phyloP scores from a whole-genome alignment of 2,329 filamentous ascomycete genomes.

The Botryosphaeria agaves region DNA sequence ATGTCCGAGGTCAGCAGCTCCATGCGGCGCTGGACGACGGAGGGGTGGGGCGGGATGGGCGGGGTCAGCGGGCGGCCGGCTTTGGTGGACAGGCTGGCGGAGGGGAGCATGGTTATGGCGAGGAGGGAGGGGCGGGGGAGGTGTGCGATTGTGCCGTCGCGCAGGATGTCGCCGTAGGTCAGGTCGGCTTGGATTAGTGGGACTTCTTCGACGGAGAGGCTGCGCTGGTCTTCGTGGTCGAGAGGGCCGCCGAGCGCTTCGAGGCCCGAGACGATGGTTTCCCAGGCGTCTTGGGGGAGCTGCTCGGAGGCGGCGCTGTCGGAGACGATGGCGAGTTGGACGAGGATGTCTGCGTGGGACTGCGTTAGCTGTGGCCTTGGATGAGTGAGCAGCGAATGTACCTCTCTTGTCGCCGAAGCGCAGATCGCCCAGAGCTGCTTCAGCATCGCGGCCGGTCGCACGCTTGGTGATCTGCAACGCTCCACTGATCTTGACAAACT shows the following conservation, averaged over 20 bases:
- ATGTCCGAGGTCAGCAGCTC: constrained; percentile 95
- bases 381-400: constrained; percentile 10
- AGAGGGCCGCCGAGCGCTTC: constrained; percentile 80
- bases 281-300: constrained; percentile 87
- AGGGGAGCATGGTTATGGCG: constrained; percentile 87
- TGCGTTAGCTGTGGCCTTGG: constrained; percentile 4
- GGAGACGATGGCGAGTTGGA: constrained; percentile 82
- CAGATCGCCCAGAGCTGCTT: constrained; percentile 79
- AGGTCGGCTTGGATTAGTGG: constrained; percentile 91
- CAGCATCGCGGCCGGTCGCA: constrained; percentile 83
- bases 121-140: constrained; percentile 78
- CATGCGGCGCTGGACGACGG: constrained; percentile 92
- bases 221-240: constrained; percentile 71
- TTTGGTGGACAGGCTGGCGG: constrained; percentile 42
- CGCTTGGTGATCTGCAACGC: constrained; percentile 93
- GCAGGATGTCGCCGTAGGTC: constrained; percentile 80
- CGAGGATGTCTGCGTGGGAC: constrained; percentile 59
- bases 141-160: constrained; percentile 72
- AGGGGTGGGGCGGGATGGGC: constrained; percentile 86
- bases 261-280: constrained; percentile 86
- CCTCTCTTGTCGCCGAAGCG: constrained; percentile 82
- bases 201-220: constrained; percentile 79
- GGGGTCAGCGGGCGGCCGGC: constrained; percentile 38
- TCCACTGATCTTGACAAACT: constrained; percentile 97
- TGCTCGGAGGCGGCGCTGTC: constrained; percentile 71